These are phyloP conservation scores for Aegle marmelos DNA, from an alignment of 345 rosid genomes.

Conservation along the genomic window DNA sequence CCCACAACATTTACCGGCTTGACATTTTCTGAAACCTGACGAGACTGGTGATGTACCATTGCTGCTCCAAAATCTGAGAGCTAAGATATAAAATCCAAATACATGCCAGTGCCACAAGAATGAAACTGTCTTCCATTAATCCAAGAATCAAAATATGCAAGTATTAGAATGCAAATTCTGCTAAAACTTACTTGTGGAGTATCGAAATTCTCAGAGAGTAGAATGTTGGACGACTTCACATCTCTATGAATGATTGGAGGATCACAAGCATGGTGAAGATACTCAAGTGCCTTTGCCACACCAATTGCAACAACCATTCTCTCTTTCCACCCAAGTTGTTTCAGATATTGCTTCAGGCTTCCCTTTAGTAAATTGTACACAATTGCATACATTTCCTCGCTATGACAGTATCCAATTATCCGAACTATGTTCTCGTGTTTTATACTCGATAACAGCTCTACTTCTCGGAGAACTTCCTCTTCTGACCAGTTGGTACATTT, in stretches of 20 bases:
- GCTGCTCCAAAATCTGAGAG: constrained; percentile 29
- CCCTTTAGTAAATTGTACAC: constrained; percentile 32
- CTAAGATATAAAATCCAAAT: background rate
- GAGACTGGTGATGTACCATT: constrained; percentile 14
- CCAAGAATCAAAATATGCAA: background rate
- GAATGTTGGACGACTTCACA: constrained; percentile 41
- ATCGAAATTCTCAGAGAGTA: constrained; percentile 23
- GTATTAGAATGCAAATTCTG: background rate
- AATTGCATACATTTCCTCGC: constrained; percentile 29
- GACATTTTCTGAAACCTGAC: constrained; percentile 20
- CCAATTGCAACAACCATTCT: constrained; percentile 36
- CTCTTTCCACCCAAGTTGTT: constrained; percentile 31
- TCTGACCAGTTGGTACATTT: constrained; percentile 19
- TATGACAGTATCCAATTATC: constrained; percentile 31
- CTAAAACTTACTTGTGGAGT: constrained; percentile 31
- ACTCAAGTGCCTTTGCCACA: constrained; percentile 40
- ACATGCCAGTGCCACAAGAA: background rate
- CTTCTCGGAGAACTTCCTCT: constrained; percentile 36
- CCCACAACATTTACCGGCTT: constrained; percentile 27
- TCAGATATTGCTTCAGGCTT: constrained; percentile 32
- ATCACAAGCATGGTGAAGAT: constrained; percentile 36
- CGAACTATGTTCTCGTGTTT: constrained; percentile 32
- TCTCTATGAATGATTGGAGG: constrained; percentile 42
- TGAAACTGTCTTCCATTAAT: background rate
- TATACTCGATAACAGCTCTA: constrained; percentile 25